A percentile compares a stretch with the other conserved stretches of the same genome.
phyloP scores from a whole-genome alignment of 495 filamentous ascomycete genomes.

The Filosporella fistucella region DNA sequence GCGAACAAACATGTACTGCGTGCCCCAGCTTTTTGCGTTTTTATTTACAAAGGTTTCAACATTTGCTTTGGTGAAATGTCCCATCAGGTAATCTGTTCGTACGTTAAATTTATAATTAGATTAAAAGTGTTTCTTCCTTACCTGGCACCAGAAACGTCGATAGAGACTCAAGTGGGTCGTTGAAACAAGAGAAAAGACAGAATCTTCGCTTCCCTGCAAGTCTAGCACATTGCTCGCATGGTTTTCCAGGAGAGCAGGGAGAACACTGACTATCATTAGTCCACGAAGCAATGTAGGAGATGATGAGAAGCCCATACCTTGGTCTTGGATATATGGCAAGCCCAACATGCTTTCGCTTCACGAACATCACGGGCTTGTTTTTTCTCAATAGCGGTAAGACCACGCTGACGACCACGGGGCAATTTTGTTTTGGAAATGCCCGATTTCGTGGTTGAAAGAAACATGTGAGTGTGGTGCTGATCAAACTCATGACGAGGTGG shows the following conservation, averaged over 20 bases:
- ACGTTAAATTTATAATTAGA: conserved; percentile 1
- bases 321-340: conserved; percentile 27
- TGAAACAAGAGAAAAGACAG: conserved; percentile 23
- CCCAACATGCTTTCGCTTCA: conserved; percentile 25
- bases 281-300: background rate
- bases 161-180: conserved; percentile 23
- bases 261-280: conserved; percentile 15
- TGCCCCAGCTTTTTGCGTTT: conserved; percentile 19
- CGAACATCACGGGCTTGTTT: conserved; percentile 21
- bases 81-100: conserved; percentile 18
- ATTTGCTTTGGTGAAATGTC: conserved; percentile 20
- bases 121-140: conserved; percentile 2
- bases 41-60: conserved; percentile 15
- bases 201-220: conserved; percentile 24
- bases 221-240: conserved; percentile 22
- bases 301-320: conserved; percentile 9
- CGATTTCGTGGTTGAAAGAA: conserved; percentile 1
- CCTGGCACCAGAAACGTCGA: conserved; percentile 19
- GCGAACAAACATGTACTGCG: conserved; percentile 5
- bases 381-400: conserved; percentile 19
- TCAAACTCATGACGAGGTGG: conserved; percentile 8
- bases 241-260: conserved; percentile 20
- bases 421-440: conserved; percentile 16
- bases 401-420: conserved; percentile 15
- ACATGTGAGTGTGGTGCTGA: conserved; percentile 16